Evolutionary conservation across 2,329 filamentous ascomycete genomes (phyloP).

Genomic region (Seiridium unicorne): DNA sequence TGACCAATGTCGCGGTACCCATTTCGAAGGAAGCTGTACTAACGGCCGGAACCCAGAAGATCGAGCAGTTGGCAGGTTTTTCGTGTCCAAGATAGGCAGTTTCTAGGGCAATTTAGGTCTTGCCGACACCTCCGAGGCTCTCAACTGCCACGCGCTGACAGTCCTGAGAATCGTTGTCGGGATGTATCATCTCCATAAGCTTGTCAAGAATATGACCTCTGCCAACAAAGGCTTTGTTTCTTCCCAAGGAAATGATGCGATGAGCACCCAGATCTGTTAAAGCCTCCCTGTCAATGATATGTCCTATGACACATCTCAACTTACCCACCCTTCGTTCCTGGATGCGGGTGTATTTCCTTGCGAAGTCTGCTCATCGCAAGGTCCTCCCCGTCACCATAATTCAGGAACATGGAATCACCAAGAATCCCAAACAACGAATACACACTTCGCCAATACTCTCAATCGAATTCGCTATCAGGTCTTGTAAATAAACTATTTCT

Average conservation of each 20-base stretch:
- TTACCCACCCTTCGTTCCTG: neutral
- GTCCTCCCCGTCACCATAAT: constrained; percentile 1
- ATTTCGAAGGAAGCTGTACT: constrained; percentile 26
- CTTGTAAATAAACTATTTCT: too few species aligned
- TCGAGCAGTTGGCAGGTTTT: constrained; percentile 22
- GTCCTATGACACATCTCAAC: neutral
- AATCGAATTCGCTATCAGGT: too few species aligned
- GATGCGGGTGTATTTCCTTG: neutral
- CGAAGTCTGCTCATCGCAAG: neutral
- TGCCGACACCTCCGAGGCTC: constrained; percentile 32
- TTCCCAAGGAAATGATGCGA: neutral
- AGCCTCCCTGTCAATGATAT: neutral
- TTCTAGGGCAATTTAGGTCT: constrained; percentile 36
- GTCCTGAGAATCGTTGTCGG: neutral
- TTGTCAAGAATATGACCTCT: neutral
- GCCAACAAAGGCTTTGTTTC: constrained; percentile 1
- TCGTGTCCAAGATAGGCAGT: constrained; percentile 24
- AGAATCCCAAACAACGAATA: neutral
- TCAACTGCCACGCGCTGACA: constrained; percentile 19
- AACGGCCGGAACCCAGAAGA: constrained; percentile 37
- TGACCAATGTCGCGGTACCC: constrained; percentile 30
- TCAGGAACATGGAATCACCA: neutral
- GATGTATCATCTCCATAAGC: neutral
- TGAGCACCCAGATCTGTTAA: neutral
- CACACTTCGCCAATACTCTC: too few species aligned